These are phyloP conservation scores for Cyclospora cayetanensis DNA, from an alignment of 169 alveolate genomes.

Conservation along the genomic window DNA sequence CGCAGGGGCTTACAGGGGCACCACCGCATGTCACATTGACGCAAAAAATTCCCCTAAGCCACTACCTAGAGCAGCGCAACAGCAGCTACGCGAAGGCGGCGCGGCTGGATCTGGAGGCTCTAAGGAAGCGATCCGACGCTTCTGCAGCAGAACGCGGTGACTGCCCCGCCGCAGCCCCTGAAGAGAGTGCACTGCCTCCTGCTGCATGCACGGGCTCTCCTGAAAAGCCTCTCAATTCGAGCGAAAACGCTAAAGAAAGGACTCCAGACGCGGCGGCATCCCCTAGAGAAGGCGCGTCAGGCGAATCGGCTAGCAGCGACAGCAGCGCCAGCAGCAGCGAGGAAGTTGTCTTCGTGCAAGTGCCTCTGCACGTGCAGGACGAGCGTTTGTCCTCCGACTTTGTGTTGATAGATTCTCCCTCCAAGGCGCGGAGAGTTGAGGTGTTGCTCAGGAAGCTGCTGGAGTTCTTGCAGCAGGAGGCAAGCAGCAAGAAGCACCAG, in stretches of 20 bases:
- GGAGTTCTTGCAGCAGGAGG: slow-evolving; percentile 11
- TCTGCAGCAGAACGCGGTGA: neutral
- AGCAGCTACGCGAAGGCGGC: slow-evolving; percentile 32
- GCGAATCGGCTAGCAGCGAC: neutral
- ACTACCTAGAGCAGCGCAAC: slow-evolving; percentile 13
- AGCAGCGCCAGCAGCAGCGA: slow-evolving; percentile 66
- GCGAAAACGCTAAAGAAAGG: neutral
- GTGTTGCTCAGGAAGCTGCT: neutral
- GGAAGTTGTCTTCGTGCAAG: slow-evolving; percentile 10
- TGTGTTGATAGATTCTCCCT: neutral
- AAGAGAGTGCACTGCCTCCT: too few species aligned
- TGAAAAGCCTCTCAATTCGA: neutral
- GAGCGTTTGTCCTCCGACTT: neutral
- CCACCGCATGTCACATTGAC: too few species aligned
- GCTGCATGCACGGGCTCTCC: neutral
- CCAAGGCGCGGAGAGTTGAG: neutral
- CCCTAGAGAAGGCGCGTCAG: neutral
- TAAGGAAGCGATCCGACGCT: too few species aligned
- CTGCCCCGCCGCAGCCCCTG: neutral
- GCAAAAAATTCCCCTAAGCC: neutral
- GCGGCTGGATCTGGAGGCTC: neutral
- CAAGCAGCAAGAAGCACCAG: neutral
- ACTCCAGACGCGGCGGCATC: slow-evolving; percentile 20
- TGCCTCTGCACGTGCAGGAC: neutral
- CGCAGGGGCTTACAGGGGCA: neutral